A percentile compares a stretch with the other conserved stretches of the same genome.
These are phyloP conservation scores for Podaxis pistillaris DNA, from an alignment of 768 basidiomycete genomes.

Conservation along the genomic window DNA sequence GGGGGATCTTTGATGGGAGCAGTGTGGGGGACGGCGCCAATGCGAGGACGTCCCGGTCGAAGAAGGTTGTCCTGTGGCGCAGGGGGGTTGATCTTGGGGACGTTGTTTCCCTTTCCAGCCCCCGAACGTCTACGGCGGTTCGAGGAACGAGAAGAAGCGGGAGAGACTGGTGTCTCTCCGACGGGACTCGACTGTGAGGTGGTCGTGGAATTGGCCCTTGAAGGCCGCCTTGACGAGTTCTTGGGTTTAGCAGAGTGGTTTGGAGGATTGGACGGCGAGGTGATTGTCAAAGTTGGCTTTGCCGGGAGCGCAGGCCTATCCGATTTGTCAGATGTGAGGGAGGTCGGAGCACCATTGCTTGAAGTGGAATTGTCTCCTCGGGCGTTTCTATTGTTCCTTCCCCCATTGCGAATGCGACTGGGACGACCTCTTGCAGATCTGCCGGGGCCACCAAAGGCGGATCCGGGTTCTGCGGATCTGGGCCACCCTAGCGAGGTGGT, in stretches of 20 bases:
- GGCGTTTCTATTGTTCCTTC: conserved; percentile 26
- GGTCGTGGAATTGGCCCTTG: conserved; percentile 30
- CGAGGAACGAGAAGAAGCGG: conserved; percentile 37
- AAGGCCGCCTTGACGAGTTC: conserved; percentile 31
- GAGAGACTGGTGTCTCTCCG: conserved; percentile 23
- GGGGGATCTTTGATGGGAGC: conserved; percentile 55
- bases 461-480: conserved; percentile 43
- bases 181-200: conserved; percentile 21
- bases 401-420: conserved; percentile 28
- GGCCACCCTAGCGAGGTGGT: conserved; percentile 38
- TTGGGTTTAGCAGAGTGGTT: conserved; percentile 23
- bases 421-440: conserved; percentile 37
- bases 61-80: conserved; percentile 31
- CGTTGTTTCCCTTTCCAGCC: conserved; percentile 27
- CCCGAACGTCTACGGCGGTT: conserved; percentile 53
- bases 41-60: conserved; percentile 30
- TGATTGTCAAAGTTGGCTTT: conserved; percentile 17
- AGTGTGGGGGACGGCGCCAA: conserved; percentile 32
- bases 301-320: conserved; percentile 21
- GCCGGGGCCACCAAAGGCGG: conserved; percentile 44
- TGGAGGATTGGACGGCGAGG: conserved; percentile 17
- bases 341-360: conserved; percentile 15
- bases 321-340: conserved; percentile 20
- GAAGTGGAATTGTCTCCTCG: conserved; percentile 18
- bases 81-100: conserved; percentile 32